Conservation (phyloP, 179 eudicot species). For the Silene coronaria region DNA sequence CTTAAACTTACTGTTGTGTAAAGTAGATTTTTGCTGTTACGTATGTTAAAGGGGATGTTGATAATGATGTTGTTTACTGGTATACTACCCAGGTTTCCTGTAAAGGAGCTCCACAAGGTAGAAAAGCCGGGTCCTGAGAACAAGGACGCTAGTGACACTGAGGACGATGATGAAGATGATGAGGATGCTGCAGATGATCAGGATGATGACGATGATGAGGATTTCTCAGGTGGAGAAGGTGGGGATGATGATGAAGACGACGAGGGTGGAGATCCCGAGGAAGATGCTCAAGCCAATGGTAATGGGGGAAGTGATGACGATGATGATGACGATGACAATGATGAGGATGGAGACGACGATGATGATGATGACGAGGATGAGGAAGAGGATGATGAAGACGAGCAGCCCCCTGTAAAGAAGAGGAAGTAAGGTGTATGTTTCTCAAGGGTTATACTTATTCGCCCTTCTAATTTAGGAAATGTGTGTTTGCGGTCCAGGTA, state of each 20-base stretch:
- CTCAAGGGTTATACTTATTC: neutral
- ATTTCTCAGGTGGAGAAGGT: constrained; percentile 42
- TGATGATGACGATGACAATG: constrained; percentile 31
- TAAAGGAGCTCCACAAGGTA: constrained; percentile 29
- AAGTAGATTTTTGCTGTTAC: neutral
- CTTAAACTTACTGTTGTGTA: neutral
- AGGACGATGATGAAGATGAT: constrained; percentile 56
- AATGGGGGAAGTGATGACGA: constrained; percentile 38
- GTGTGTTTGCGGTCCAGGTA: neutral
- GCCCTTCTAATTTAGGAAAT: constrained; percentile 14
- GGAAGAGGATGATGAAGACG: constrained; percentile 59
- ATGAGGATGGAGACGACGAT: constrained; percentile 29
- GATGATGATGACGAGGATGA: constrained; percentile 36
- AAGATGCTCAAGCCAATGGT: constrained; percentile 32
- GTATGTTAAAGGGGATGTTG: neutral
- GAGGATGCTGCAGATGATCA: constrained; percentile 38
- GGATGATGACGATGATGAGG: constrained; percentile 56
- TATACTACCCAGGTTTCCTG: constrained; percentile 31
- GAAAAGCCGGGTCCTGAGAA: constrained; percentile 43
- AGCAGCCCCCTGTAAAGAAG: constrained; percentile 66
- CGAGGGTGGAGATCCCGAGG: constrained; percentile 43
- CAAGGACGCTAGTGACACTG: constrained; percentile 55
- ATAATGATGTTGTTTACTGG: neutral
- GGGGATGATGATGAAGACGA: constrained; percentile 44
- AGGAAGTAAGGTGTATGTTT: constrained; percentile 38